Percentiles rank a stretch among this genome's conserved stretches.
Evolutionary conservation across 495 filamentous ascomycete genomes (phyloP).

Genomic region (Neurospora sp.): DNA sequence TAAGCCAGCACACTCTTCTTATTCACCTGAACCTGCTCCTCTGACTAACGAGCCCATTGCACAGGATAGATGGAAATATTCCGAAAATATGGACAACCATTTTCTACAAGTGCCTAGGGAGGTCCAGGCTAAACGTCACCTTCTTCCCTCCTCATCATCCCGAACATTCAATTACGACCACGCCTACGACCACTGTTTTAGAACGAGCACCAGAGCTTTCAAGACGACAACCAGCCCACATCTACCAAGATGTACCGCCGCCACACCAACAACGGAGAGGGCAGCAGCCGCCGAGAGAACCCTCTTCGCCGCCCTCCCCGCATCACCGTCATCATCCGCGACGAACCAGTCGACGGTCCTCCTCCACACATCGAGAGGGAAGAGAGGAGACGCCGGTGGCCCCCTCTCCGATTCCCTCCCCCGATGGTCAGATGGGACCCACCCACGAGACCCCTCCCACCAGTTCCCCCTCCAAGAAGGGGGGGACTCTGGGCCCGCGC

Average conservation of each 20-base stretch:
- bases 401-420: background rate
- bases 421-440: background rate
- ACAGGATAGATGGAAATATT: background rate
- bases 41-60: background rate
- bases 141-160: background rate
- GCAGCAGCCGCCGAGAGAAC: background rate
- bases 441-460: background rate
- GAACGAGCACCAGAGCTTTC: background rate
- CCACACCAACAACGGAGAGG: background rate
- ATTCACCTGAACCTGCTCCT: background rate
- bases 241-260: background rate
- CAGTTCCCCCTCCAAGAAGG: background rate
- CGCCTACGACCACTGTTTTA: background rate
- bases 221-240: background rate
- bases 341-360: background rate
- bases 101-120: background rate
- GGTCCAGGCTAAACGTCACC: background rate
- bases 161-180: background rate
- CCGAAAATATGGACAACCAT: background rate
- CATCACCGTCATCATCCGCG: background rate
- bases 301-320: background rate
- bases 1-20: background rate
- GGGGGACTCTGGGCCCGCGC: background rate
- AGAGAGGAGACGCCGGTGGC: background rate
- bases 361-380: background rate